Evolutionary conservation across 805 yeast genomes (phyloP), one percentile per base, ranked within the genome.

Genomic region (Starmerella tilneyi): DNA sequence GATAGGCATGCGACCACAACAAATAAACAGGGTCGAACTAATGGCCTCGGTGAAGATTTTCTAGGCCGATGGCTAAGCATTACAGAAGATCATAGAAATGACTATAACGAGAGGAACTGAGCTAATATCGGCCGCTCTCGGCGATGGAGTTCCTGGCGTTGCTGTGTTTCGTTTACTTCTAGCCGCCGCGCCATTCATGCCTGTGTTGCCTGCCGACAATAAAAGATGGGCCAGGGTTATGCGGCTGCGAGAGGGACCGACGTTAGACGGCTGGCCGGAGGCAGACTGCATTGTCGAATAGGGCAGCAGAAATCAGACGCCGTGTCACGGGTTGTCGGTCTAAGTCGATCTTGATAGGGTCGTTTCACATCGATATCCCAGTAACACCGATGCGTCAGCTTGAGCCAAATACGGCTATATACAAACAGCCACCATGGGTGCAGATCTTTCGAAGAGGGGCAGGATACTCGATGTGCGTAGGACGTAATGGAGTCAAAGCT

Each of bases 1-100:
- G 51, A 47, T 45, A 46, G 46, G 43, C 28, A 28, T 16, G 45
- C 34, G 36, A 34, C 43, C 46, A 49, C 38, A 49, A 46, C 50
- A 49, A 49, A 49, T 28, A 49, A 46, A 46, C 46, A 43, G 33
- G 41, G 32, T 15, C 23, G 32, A 20, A 20, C 21, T 9, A 16
- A n/a, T n/a, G n/a, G n/a, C n/a, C n/a, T n/a, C n/a, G n/a, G n/a
- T n/a, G n/a, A n/a, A n/a, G n/a, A n/a, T n/a, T n/a, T n/a, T n/a
- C n/a, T n/a, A n/a, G n/a, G n/a, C n/a, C n/a, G n/a, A n/a, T n/a
- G n/a, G n/a, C n/a, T n/a, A n/a, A n/a, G n/a, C n/a, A n/a, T n/a
- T n/a, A n/a, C n/a, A n/a, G n/a, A n/a, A n/a, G n/a, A n/a, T n/a
- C n/a, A n/a, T n/a, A n/a, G n/a, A n/a, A n/a, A n/a, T n/a, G n/a